A percentile compares a stretch with the other conserved stretches of the same genome.
These are phyloP conservation scores for Arthrobotrys conoides DNA, from an alignment of 2,329 filamentous ascomycete species.

Conservation along the genomic window DNA sequence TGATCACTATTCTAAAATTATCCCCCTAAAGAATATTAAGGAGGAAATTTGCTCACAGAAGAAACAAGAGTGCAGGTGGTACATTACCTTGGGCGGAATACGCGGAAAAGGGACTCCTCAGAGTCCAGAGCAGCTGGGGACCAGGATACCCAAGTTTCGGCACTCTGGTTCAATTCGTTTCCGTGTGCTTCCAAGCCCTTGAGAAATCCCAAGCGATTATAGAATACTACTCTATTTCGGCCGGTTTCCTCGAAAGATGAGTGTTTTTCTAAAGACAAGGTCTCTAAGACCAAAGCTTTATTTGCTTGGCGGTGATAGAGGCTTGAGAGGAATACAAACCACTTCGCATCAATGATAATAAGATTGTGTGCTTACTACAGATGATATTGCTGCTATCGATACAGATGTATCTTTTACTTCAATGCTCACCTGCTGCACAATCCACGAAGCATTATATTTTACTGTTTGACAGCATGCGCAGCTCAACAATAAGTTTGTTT, in stretches of 20 bases:
- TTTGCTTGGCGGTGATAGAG: slow-evolving; percentile 21
- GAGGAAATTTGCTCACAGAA: slow-evolving; percentile 47
- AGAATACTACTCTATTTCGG: neutral
- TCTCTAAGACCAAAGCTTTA: neutral
- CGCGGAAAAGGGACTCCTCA: slow-evolving; percentile 21
- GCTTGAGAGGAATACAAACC: slow-evolving; percentile 18
- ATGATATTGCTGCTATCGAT: slow-evolving; percentile 3
- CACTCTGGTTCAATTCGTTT: slow-evolving; percentile 15
- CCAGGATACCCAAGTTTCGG: slow-evolving; percentile 28
- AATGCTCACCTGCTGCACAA: neutral
- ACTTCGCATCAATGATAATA: neutral
- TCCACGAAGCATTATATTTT: slow-evolving; percentile 1
- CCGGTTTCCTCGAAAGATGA: neutral
- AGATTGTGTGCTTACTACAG: neutral
- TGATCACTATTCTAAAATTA: slow-evolving; percentile 43
- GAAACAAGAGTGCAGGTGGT: slow-evolving; percentile 24
- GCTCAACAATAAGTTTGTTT: too few species aligned
- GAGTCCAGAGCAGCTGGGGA: neutral
- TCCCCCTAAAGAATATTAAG: slow-evolving; percentile 41
- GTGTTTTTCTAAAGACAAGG: slow-evolving; percentile 11
- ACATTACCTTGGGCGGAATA: slow-evolving; percentile 38
- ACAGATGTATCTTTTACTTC: slow-evolving; percentile 3
- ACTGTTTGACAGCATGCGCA: neutral
- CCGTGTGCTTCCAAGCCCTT: slow-evolving; percentile 18
- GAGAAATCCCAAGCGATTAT: neutral